Conservation (phyloP, 192 early-diverging fungal genomes). For the Coemansia sp. region DNA sequence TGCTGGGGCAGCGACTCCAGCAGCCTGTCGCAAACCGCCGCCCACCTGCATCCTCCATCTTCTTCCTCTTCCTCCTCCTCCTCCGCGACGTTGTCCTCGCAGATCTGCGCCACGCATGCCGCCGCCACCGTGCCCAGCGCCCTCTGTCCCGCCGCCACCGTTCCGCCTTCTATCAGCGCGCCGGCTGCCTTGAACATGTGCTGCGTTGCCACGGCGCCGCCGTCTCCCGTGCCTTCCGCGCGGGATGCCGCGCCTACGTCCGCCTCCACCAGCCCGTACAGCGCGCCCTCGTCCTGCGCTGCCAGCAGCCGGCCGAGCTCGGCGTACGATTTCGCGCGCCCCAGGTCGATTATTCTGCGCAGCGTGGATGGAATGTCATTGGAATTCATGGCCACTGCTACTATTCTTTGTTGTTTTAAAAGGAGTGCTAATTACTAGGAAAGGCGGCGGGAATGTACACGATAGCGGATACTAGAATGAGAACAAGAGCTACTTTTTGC, state of each 20-base stretch:
- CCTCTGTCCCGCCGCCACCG: neutral
- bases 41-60: constrained; percentile 12
- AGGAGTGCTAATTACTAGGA: neutral
- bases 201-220: constrained; percentile 2
- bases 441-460: no score
- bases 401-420: neutral
- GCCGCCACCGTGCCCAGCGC: constrained; percentile 18
- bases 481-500: no score
- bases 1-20: constrained; percentile 36
- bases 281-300: constrained; percentile 7
- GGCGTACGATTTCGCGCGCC: constrained; percentile 14
- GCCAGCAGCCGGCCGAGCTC: constrained; percentile 26
- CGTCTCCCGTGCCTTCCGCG: neutral
- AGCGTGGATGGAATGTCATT: neutral
- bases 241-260: constrained; percentile 11
- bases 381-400: neutral
- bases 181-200: constrained; percentile 29
- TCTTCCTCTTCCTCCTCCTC: neutral
- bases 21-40: constrained; percentile 26
- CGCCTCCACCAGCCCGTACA: constrained; percentile 32
- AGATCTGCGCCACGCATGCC: constrained; percentile 42
- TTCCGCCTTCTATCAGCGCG: constrained; percentile 27
- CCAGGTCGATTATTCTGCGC: neutral
- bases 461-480: no score
- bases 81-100: constrained; percentile 29